A percentile compares a stretch with the other conserved stretches of the same genome.
phyloP scores from a whole-genome alignment of 352 stramenopile species.

The Pythium apleroticum region DNA sequence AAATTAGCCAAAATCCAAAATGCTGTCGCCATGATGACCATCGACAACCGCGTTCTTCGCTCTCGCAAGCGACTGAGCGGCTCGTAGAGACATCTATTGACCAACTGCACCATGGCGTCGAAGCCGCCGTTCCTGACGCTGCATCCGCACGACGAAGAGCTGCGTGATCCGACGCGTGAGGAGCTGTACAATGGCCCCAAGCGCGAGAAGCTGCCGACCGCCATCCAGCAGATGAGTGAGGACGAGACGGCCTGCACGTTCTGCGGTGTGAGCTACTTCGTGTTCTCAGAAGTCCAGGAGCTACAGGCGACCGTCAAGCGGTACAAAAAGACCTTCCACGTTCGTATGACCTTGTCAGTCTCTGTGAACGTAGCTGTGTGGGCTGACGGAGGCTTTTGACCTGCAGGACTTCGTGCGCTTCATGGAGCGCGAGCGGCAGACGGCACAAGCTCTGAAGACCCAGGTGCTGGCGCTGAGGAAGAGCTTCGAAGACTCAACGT shows the following conservation, averaged over 20 bases:
- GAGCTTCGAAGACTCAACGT: slow-evolving; percentile 34
- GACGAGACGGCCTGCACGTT: slow-evolving; percentile 85
- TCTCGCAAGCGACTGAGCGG: too few species aligned
- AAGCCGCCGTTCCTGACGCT: slow-evolving; percentile 6
- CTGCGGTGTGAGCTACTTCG: slow-evolving; percentile 85
- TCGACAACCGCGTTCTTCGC: background rate
- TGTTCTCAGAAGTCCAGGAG: slow-evolving; percentile 80
- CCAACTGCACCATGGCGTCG: background rate
- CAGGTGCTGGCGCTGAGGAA: slow-evolving; percentile 43
- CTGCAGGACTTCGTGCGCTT: slow-evolving; percentile 64
- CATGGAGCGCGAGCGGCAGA: slow-evolving; percentile 54
- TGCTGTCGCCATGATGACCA: background rate
- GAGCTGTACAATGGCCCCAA: slow-evolving; percentile 65
- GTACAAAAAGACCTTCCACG: slow-evolving; percentile 71
- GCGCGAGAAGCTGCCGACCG: slow-evolving; percentile 52
- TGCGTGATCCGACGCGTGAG: slow-evolving; percentile 68
- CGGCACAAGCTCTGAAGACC: slow-evolving; percentile 36
- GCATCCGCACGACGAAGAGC: slow-evolving; percentile 29
- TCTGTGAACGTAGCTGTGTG: background rate
- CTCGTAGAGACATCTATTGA: too few species aligned
- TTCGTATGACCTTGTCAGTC: slow-evolving; percentile 22
- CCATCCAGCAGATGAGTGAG: slow-evolving; percentile 62
- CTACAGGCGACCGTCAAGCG: slow-evolving; percentile 67
- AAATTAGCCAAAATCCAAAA: background rate
- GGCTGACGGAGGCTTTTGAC: background rate